Conservation (phyloP, 2,329 filamentous ascomycete species). For the Salinomyces thailandicus region DNA sequence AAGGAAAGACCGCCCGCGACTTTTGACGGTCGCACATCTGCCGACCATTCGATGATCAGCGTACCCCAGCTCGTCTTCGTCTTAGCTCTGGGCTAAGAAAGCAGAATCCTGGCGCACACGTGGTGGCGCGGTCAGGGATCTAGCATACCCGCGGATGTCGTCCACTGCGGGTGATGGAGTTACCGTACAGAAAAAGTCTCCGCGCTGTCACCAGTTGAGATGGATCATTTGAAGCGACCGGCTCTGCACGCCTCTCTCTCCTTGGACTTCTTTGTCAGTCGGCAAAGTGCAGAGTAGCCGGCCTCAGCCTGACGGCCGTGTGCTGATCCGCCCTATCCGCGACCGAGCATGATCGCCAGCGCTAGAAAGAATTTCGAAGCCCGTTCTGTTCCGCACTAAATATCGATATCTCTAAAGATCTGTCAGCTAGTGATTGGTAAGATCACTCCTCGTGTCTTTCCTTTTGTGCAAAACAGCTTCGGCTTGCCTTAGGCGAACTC, state of each 20-base stretch:
- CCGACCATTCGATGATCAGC: too few species aligned
- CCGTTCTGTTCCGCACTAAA: not conserved
- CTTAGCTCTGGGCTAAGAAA: too few species aligned
- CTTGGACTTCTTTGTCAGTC: not conserved
- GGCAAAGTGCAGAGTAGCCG: not conserved
- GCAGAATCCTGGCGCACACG: too few species aligned
- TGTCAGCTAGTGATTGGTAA: not conserved
- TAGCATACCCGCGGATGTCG: too few species aligned
- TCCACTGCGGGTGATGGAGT: too few species aligned
- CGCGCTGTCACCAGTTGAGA: too few species aligned
- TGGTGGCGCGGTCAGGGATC: too few species aligned
- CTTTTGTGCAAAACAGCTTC: not conserved
- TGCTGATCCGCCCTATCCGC: not conserved
- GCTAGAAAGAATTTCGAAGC: not conserved
- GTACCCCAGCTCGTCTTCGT: too few species aligned
- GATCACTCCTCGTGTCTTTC: not conserved
- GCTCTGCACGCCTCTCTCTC: not conserved
- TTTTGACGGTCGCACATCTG: too few species aligned
- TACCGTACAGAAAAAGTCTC: too few species aligned
- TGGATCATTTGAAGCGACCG: too few species aligned
- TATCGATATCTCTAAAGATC: not conserved
- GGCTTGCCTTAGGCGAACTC: not conserved
- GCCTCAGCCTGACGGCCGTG: not conserved
- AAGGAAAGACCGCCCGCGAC: too few species aligned
- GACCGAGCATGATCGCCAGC: not conserved